phyloP scores from a whole-genome alignment of 2,329 filamentous ascomycete species.

The Aspergillus tanneri region DNA sequence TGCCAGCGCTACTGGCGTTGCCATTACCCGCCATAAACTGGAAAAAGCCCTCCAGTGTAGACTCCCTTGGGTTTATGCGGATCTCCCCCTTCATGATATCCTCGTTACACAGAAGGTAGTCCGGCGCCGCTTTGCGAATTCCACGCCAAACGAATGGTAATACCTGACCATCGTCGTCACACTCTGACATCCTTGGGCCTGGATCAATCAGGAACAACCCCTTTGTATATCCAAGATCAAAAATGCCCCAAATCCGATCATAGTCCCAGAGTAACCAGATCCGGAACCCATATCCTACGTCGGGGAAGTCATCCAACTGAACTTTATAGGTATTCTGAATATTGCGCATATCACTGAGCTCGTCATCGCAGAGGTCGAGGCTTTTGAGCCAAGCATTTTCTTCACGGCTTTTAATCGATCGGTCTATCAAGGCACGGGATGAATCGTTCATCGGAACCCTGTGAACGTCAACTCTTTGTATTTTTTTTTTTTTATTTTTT shows the following conservation, averaged over 20 bases:
- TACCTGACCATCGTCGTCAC: neutral
- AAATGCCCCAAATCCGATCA: slow-evolving; percentile 11
- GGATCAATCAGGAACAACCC: slow-evolving; percentile 8
- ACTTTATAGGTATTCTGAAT: slow-evolving; percentile 7
- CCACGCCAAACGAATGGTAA: slow-evolving; percentile 8
- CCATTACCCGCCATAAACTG: neutral
- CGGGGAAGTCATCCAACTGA: neutral
- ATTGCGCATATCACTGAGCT: neutral
- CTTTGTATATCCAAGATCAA: neutral
- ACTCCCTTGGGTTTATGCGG: neutral
- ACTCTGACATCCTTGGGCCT: neutral
- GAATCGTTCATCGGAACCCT: too few species aligned
- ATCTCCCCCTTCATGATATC: slow-evolving; percentile 3
- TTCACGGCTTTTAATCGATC: neutral
- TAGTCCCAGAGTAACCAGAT: slow-evolving; percentile 12
- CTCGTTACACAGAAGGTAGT: neutral
- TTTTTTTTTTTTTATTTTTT: too few species aligned
- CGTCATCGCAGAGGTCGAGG: neutral
- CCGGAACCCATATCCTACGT: neutral
- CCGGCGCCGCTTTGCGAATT: neutral
- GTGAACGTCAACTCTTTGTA: too few species aligned
- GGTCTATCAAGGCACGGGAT: too few species aligned
- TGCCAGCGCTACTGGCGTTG: neutral
- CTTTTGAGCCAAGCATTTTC: neutral
- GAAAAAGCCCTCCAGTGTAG: slow-evolving; percentile 1